A percentile compares a stretch with the other conserved stretches of the same genome.
Evolutionary conservation across 176 grass and related monocot genomes (phyloP).

Genomic region (Melocanna baccifera): DNA sequence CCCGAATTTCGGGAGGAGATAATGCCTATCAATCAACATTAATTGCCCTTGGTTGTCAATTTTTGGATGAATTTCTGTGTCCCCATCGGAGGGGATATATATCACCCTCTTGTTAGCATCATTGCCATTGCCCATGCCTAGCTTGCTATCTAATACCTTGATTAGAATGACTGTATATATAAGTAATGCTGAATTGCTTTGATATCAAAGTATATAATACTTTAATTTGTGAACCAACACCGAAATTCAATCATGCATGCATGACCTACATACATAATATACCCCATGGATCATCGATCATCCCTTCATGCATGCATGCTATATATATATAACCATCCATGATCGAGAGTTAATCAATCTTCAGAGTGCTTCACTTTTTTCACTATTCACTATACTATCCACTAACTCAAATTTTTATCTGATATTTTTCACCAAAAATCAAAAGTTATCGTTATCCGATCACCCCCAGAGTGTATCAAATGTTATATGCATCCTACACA

Average conservation of each 20-base stretch:
- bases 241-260: too few relatives aligned
- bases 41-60: constrained; percentile 20
- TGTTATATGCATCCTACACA: background rate
- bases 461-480: background rate
- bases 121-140: constrained; percentile 50
- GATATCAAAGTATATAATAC: background rate
- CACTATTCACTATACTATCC: too few relatives aligned
- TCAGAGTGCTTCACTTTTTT: too few relatives aligned
- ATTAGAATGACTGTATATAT: background rate
- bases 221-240: background rate
- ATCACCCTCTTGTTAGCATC: constrained; percentile 30
- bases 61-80: constrained; percentile 30
- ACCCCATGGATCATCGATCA: background rate
- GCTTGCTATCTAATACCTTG: constrained; percentile 22
- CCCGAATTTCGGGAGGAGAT: background rate
- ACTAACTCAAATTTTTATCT: too few relatives aligned
- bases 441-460: too few relatives aligned
- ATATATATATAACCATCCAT: background rate
- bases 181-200: background rate
- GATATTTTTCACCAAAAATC: too few relatives aligned
- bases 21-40: constrained; percentile 11
- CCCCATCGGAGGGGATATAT: constrained; percentile 27
- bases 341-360: background rate
- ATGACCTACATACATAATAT: background rate
- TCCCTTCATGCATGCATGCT: background rate